Evolutionary conservation across 2,329 filamentous ascomycete species (phyloP), one percentile per base, ranked within the genome.

Genomic region (Trichophyton simii): DNA sequence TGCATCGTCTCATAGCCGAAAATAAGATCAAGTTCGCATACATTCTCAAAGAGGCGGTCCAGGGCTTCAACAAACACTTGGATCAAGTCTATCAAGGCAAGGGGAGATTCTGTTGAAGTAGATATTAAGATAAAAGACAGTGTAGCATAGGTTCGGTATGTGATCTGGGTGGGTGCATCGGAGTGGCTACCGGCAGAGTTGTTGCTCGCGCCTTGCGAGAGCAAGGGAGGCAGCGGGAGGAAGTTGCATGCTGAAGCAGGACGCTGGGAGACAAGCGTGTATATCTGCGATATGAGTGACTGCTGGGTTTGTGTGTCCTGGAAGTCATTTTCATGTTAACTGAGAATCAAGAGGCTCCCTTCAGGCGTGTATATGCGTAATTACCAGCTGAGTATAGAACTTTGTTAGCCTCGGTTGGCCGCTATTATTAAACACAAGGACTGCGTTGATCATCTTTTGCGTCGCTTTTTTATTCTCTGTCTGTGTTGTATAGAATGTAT

Each of bases 1-100:
- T 99, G 94, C 69, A 99, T 80, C 15, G 91, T 95, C 81, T 99
- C 94, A 69, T 96, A 99, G 73, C 97, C 97, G 79, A 99, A 99
- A 73, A 99, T 99, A 67, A 99, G 82, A 74, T 99, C 91, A 61
- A 99, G 80, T 78, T 99, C 94, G 81, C 94, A 99, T 8, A 99
- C 94, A 72, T 99, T 96, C 77, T 97, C 94, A 72, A 99, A 99
- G 46, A 99, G 81, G 66, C 90, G 85, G 74, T 99, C 94, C 41
- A 99, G 82, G 0, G 92, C 87, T 76, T 99, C 94, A 65, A 99
- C 94, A 70, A 96, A 99, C 63, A 99, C 94, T 76, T 99, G 94
- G 66, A 99, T 97, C 60, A 99, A 79, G 74, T 99, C 94, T 64
- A 99, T 91, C 25, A 99, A 82, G 0, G 94, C 94, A 2, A 99